Evolutionary conservation across 352 stramenopile genomes (phyloP), one percentile per base, ranked within the genome.

Genomic region (Pythium rhizo-oryzae): DNA sequence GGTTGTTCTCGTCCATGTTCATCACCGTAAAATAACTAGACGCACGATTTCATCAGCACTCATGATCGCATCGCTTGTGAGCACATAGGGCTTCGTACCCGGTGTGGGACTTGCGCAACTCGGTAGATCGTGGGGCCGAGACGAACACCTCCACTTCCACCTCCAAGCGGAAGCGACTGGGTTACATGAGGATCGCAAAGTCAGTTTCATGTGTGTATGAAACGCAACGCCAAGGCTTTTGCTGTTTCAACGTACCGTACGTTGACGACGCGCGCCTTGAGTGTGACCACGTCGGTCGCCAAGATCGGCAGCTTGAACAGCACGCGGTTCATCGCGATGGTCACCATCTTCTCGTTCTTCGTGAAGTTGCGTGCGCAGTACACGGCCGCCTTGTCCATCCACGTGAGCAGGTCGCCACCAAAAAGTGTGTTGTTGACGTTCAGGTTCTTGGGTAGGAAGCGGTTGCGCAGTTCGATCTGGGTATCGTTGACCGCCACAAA

Each of bases 391-490:
- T 77, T 80, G 69, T 92, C 84, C 82, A 90, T 89, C 82, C 78
- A 85, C 4, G 73, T 74, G 8, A 89, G 72, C 30, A 91, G 56
- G 37, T 90, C 82, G 24, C 85, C 83, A 52, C 82, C 82, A 30
- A 92, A 92, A 4, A 92, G 73, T 19, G 82, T 90, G 16, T 89
- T 61, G 65, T 90, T 90, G 54, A 84, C 79, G 69, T 93, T 93
- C 41, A 91, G 70, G 54, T 87, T 83, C 69, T 81, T 78, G 23
- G 84, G 82, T 60, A 91, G 62, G 57, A 93, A 90, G 78, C 80
- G 83, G 44, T 92, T 87, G 69, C 82, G 79, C 49, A 91, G 68
- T 73, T 92, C 80, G 37, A 93, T 76, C 52, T 85, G 72, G 56
- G 85, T 91, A 30, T 89, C 85, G 18, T 64, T 71, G 47, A 92